A percentile compares a stretch with the other conserved stretches of the same genome.
Conservation (phyloP, 2,329 filamentous ascomycete genomes). For the Stemphylium beticola region DNA sequence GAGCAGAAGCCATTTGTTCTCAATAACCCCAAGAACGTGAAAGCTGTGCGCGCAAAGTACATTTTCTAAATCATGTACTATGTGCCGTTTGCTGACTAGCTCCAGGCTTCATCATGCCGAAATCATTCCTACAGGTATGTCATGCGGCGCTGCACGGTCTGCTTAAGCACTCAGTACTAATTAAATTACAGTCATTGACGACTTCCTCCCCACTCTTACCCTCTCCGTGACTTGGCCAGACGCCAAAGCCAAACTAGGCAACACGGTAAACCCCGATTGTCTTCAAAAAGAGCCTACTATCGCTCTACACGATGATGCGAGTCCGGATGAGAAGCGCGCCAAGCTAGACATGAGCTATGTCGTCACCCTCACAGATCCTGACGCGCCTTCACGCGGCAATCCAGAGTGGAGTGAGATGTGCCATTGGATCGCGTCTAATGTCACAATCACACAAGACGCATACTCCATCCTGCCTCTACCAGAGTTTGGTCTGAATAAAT, state of each 20-base stretch:
- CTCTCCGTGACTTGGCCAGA: constrained; percentile 57
- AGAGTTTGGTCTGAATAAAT: constrained; percentile 17
- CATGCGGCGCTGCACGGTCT: not conserved
- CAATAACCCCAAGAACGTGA: constrained; percentile 23
- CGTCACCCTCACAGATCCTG: constrained; percentile 63
- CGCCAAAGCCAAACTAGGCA: constrained; percentile 56
- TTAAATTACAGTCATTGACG: constrained; percentile 59
- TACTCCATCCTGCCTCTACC: constrained; percentile 37
- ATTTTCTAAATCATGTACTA: not conserved
- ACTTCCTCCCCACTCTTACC: constrained; percentile 62
- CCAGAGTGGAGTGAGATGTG: constrained; percentile 65
- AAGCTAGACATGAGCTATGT: constrained; percentile 51
- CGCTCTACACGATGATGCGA: constrained; percentile 44
- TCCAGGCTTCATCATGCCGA: constrained; percentile 47
- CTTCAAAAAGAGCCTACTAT: constrained; percentile 53
- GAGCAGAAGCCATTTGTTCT: constrained; percentile 36
- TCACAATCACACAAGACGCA: constrained; percentile 33
- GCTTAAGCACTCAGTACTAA: constrained; percentile 6
- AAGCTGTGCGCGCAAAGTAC: constrained; percentile 38
- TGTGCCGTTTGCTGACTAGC: constrained; percentile 1
- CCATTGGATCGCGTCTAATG: constrained; percentile 59
- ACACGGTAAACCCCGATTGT: constrained; percentile 56
- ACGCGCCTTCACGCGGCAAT: constrained; percentile 61
- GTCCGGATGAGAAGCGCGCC: constrained; percentile 19
- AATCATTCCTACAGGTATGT: constrained; percentile 49